A percentile compares a stretch with the other conserved stretches of the same genome.
phyloP scores from a whole-genome alignment of 2,329 filamentous ascomycete species.

The Sclerotinia subarctica region DNA sequence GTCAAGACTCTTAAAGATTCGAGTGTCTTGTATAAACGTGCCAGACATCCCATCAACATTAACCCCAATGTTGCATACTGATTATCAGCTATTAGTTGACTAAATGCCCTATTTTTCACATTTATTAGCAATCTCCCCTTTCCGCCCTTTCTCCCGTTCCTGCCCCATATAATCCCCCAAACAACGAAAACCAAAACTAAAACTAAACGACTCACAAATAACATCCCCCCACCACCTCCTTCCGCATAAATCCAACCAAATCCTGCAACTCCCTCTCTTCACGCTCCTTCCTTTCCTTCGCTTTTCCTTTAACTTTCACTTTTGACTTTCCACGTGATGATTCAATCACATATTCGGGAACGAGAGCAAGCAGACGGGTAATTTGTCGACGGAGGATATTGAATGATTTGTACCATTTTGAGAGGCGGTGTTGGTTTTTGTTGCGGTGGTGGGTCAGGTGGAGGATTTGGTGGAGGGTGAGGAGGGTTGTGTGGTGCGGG shows the following conservation, averaged over 20 bases:
- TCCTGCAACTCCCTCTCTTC: constrained; percentile 21
- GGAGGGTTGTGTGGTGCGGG: constrained; percentile 12
- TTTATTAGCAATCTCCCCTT: constrained; percentile 32
- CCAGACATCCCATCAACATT: constrained; percentile 62
- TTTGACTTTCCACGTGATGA: constrained; percentile 18
- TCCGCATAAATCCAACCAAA: constrained; percentile 43
- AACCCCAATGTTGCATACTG: constrained; percentile 72
- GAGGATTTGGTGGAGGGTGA: constrained; percentile 53
- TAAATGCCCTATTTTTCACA: constrained; percentile 55
- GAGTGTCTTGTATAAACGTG: constrained; percentile 52
- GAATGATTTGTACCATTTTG: constrained; percentile 79
- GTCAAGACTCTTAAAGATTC: constrained; percentile 34
- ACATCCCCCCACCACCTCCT: constrained; percentile 42
- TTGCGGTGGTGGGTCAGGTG: constrained; percentile 77
- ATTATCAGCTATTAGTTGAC: constrained; percentile 65
- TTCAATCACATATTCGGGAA: constrained; percentile 15
- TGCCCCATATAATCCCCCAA: constrained; percentile 25
- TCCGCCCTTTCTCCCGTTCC: too few relatives aligned
- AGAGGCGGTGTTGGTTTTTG: constrained; percentile 81
- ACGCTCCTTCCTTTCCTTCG: constrained; percentile 35
- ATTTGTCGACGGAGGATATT: constrained; percentile 67
- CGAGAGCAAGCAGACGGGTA: constrained; percentile 47
- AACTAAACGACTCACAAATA: constrained; percentile 44
- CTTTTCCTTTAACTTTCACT: constrained; percentile 22
- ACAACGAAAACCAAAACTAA: constrained; percentile 38